A percentile compares a stretch with the other conserved stretches of the same genome.
These are phyloP conservation scores for Protostelium mycophagum DNA, from an alignment of 78 protist genomes.

Conservation along the genomic window DNA sequence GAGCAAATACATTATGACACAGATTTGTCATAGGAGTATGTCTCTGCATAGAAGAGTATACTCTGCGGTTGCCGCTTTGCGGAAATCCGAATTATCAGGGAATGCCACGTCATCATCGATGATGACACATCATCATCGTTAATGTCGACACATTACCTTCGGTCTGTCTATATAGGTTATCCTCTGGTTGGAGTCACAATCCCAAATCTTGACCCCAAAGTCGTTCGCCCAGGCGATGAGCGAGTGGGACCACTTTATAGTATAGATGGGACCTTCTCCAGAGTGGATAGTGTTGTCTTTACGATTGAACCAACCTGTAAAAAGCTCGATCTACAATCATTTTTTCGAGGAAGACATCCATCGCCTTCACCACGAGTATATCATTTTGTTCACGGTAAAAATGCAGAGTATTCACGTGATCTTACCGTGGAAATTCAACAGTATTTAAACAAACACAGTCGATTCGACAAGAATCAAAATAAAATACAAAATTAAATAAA, in stretches of 20 bases:
- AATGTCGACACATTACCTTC: neutral
- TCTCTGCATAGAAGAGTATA: too few relatives aligned
- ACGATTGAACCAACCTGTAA: slow-evolving; percentile 58
- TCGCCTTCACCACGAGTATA: neutral
- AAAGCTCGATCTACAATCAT: too few relatives aligned
- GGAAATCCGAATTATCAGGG: too few relatives aligned
- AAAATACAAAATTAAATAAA: neutral
- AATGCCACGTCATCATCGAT: neutral
- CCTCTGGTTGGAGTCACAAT: slow-evolving; percentile 39
- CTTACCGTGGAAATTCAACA: too few relatives aligned
- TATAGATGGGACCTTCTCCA: slow-evolving; percentile 76
- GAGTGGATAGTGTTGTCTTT: slow-evolving; percentile 65
- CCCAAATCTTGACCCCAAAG: slow-evolving; percentile 82
- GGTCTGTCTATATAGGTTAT: slow-evolving; percentile 72
- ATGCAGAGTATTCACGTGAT: neutral
- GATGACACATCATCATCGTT: neutral
- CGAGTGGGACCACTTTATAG: slow-evolving; percentile 72
- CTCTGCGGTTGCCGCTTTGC: too few relatives aligned
- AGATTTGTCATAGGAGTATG: too few relatives aligned
- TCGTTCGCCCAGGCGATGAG: slow-evolving; percentile 92
- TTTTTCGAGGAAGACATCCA: neutral
- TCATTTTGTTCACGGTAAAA: neutral
- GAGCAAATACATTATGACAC: too few relatives aligned
- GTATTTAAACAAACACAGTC: too few relatives aligned
- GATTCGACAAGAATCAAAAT: neutral